Evolutionary conservation across 2,329 filamentous ascomycete genomes (phyloP).

Genomic region (Xylariaceae sp.): DNA sequence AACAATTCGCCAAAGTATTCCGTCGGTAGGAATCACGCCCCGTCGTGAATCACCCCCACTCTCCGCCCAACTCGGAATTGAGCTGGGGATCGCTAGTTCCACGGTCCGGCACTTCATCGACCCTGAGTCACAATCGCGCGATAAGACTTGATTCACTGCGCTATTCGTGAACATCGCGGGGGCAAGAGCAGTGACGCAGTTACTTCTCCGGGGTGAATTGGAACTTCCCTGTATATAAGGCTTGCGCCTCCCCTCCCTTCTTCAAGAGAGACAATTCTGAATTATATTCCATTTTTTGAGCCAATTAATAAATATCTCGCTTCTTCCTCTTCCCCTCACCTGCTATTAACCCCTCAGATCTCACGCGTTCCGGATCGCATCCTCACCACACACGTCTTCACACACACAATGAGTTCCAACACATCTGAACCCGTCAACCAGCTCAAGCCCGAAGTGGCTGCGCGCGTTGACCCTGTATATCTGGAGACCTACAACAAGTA

Average conservation of each 20-base stretch:
- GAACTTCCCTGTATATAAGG: not conserved
- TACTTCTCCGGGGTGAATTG: not conserved
- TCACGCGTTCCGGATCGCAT: too few relatives aligned
- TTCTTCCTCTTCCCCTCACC: not conserved
- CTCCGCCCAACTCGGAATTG: not conserved
- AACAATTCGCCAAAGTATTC: too few relatives aligned
- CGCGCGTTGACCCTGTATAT: slow-evolving; percentile 43
- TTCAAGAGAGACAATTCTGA: too few relatives aligned
- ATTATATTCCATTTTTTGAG: too few relatives aligned
- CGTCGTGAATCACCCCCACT: not conserved
- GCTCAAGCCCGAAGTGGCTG: slow-evolving; percentile 42
- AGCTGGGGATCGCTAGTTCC: not conserved
- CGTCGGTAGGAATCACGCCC: too few relatives aligned
- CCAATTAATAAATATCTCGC: not conserved
- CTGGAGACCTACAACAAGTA: slow-evolving; percentile 41
- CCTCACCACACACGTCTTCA: not conserved
- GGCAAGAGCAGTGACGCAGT: not conserved
- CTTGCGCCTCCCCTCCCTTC: not conserved
- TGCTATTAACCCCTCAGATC: not conserved
- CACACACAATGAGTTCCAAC: slow-evolving; percentile 23
- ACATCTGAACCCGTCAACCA: slow-evolving; percentile 36
- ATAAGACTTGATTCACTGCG: not conserved
- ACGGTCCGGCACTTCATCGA: not conserved
- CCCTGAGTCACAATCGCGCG: not conserved
- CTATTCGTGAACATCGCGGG: not conserved